These are phyloP conservation scores for Torulaspora maleeae DNA, from an alignment of 805 yeast species.

Conservation along the genomic window DNA sequence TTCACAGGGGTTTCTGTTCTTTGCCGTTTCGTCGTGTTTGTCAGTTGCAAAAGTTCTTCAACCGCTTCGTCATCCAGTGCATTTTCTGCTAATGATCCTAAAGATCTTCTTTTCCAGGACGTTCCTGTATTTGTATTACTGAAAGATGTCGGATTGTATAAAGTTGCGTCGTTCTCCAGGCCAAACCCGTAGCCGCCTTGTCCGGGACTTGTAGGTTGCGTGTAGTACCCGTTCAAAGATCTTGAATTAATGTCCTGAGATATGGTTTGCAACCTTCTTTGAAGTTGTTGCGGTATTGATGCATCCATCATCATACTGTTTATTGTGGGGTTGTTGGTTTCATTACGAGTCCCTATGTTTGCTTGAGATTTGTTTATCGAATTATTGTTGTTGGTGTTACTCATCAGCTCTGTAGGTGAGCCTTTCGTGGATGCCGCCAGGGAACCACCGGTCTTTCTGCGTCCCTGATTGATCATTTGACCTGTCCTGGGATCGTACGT, in stretches of 20 bases:
- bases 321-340: slow-evolving; percentile 14
- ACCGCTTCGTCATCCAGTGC: slow-evolving; percentile 30
- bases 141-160: slow-evolving; percentile 11
- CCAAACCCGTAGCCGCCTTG: slow-evolving; percentile 19
- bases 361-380: slow-evolving; percentile 5
- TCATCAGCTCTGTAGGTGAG: slow-evolving; percentile 18
- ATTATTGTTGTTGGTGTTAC: slow-evolving; percentile 8
- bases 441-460: slow-evolving; percentile 17
- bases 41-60: slow-evolving; percentile 31
- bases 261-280: slow-evolving; percentile 26
- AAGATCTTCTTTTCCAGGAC: slow-evolving; percentile 27
- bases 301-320: slow-evolving; percentile 22
- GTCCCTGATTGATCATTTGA: slow-evolving; percentile 25
- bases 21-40: slow-evolving; percentile 22
- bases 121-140: slow-evolving; percentile 4
- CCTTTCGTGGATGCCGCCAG: slow-evolving; percentile 24
- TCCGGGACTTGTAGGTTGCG: slow-evolving; percentile 35
- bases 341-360: slow-evolving; percentile 5
- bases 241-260: slow-evolving; percentile 28
- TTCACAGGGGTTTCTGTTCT: slow-evolving; percentile 16
- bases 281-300: slow-evolving; percentile 30
- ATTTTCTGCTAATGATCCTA: slow-evolving; percentile 27
- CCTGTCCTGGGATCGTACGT: slow-evolving; percentile 30
- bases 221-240: slow-evolving; percentile 30
- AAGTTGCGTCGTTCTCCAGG: slow-evolving; percentile 13